Percentiles rank a stretch among this genome's conserved stretches.
Conservation (phyloP, 345 rosid genomes). For the Geranium brycei region DNA sequence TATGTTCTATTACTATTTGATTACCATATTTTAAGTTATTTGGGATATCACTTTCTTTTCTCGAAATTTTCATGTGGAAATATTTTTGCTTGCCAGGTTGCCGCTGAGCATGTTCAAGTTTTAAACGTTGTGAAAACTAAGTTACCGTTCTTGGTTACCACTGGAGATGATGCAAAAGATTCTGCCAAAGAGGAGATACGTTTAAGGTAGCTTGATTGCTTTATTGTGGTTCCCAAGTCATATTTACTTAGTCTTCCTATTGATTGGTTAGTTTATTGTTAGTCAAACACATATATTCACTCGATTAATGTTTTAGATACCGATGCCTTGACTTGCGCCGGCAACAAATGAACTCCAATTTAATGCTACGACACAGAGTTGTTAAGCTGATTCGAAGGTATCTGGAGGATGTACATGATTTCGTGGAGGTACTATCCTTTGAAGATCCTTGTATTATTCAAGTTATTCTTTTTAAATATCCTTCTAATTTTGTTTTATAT, state of each 20-base stretch:
- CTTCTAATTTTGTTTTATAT: not conserved
- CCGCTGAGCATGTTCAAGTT: constrained; percentile 73
- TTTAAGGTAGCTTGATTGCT: constrained; percentile 39
- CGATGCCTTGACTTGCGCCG: constrained; percentile 93
- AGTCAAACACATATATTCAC: too few species aligned
- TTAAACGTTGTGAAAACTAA: constrained; percentile 70
- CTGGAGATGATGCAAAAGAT: constrained; percentile 68
- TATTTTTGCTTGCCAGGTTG: constrained; percentile 33
- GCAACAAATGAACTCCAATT: constrained; percentile 68
- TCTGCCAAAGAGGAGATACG: constrained; percentile 73
- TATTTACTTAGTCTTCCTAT: not conserved
- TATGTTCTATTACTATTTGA: too few species aligned
- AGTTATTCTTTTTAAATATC: not conserved
- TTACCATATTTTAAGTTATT: too few species aligned
- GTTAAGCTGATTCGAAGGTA: constrained; percentile 77
- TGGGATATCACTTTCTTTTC: too few species aligned
- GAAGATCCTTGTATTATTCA: too few species aligned
- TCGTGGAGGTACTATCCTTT: constrained; percentile 52
- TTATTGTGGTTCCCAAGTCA: not conserved
- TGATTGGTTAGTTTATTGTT: too few species aligned
- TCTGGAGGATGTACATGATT: constrained; percentile 72
- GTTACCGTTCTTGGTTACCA: constrained; percentile 78
- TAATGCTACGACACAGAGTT: constrained; percentile 71
- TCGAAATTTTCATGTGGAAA: too few species aligned
- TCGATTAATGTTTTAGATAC: constrained; percentile 28